Percentiles rank a stretch among this genome's conserved stretches.
Conservation (phyloP, 768 basidiomycete species). For the Leucosporidium creatinivorum region DNA sequence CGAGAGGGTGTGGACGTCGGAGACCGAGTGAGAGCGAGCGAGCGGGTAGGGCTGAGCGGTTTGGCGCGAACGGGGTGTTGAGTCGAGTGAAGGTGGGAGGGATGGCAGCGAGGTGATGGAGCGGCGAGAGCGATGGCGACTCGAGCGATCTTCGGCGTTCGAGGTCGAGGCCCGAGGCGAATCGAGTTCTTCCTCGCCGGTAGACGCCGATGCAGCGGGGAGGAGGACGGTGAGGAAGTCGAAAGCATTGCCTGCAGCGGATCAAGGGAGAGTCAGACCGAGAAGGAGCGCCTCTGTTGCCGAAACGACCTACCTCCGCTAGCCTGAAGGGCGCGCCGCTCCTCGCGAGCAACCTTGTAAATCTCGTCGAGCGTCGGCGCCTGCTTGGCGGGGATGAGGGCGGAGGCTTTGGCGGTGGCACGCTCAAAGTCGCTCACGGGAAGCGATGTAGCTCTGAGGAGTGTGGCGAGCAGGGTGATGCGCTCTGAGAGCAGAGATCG, state of each 20-base stretch:
- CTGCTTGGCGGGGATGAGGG: slow-evolving; percentile 39
- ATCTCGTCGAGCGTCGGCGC: slow-evolving; percentile 40
- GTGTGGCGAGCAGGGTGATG: slow-evolving; percentile 38
- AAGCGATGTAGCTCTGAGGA: slow-evolving; percentile 38
- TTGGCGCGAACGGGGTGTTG: not conserved
- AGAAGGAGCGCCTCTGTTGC: not conserved
- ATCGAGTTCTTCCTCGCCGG: no score
- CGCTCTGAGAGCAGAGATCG: slow-evolving; percentile 39
- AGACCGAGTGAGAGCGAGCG: slow-evolving; percentile 20
- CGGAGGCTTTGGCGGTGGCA: slow-evolving; percentile 39
- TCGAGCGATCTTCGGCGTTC: not conserved
- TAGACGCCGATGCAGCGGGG: not conserved
- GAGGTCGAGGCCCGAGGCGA: not conserved
- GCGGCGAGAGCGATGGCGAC: slow-evolving; percentile 6
- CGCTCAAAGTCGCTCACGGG: slow-evolving; percentile 40
- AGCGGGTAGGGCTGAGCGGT: slow-evolving; percentile 22
- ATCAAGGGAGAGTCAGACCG: no score
- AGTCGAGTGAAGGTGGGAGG: not conserved
- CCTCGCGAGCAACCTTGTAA: slow-evolving; percentile 42
- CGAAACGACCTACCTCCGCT: not conserved
- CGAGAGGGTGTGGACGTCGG: not conserved
- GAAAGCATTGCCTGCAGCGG: not conserved
- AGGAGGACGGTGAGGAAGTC: slow-evolving; percentile 2
- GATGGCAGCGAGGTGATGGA: slow-evolving; percentile 12
- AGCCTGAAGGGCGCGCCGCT: slow-evolving; percentile 10